These are phyloP conservation scores for Blattamonas nauphoetae DNA, from an alignment of 78 protist species.

Conservation along the genomic window DNA sequence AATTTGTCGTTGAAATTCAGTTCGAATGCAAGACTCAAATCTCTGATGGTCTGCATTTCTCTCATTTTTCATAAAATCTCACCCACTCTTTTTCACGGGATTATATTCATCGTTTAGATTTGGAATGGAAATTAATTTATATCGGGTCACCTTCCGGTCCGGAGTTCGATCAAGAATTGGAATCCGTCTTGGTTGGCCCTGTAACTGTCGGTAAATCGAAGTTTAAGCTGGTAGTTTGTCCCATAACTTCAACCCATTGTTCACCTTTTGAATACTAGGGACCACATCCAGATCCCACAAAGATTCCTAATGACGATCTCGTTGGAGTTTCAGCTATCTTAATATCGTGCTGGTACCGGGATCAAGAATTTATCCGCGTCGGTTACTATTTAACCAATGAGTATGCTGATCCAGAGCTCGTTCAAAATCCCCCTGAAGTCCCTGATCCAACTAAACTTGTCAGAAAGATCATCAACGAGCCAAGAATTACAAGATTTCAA, in stretches of 20 bases:
- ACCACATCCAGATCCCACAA: constrained; percentile 28
- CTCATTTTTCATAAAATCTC: neutral
- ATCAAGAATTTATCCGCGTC: constrained; percentile 56
- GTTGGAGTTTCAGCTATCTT: constrained; percentile 53
- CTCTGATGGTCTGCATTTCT: neutral
- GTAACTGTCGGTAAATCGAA: constrained; percentile 32
- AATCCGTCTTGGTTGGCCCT: constrained; percentile 58
- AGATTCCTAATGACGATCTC: constrained; percentile 40
- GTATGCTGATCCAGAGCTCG: neutral
- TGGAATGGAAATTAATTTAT: constrained; percentile 56
- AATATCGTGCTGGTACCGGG: constrained; percentile 43
- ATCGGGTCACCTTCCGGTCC: constrained; percentile 53
- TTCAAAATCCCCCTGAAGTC: constrained; percentile 6
- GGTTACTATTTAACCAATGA: constrained; percentile 36
- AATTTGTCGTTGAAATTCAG: neutral
- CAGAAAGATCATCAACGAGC: neutral
- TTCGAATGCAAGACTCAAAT: constrained; percentile 16
- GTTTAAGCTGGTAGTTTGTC: constrained; percentile 28
- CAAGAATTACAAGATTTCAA: neutral
- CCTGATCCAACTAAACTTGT: neutral
- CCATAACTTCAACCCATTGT: no score
- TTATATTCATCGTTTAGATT: constrained; percentile 19
- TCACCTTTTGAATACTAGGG: constrained; percentile 39
- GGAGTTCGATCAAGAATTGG: constrained; percentile 49
- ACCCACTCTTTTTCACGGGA: neutral